Evolutionary conservation across 495 filamentous ascomycete genomes (phyloP).

Genomic region (Hyaloscypha finlandica): DNA sequence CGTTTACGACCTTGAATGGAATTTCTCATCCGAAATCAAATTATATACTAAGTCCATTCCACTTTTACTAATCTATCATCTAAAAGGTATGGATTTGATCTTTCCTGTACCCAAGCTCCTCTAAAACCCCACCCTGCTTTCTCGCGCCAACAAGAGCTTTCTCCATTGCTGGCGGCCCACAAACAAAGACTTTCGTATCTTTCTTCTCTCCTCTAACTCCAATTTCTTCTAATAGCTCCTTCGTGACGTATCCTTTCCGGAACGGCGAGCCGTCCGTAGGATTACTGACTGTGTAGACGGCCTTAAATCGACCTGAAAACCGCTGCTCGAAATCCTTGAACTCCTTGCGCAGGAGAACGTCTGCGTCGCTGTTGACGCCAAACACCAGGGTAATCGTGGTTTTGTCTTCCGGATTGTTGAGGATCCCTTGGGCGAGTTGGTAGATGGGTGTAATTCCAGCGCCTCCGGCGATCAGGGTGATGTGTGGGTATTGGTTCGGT

Average conservation of each 20-base stretch:
- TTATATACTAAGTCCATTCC: neutral
- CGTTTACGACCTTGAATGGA: neutral
- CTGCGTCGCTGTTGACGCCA: slow-evolving; percentile 58
- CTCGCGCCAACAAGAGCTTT: slow-evolving; percentile 48
- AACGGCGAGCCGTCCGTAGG: slow-evolving; percentile 44
- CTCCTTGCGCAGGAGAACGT: slow-evolving; percentile 50
- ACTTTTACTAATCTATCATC: neutral
- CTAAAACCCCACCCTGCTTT: slow-evolving; percentile 43
- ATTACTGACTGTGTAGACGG: slow-evolving; percentile 58
- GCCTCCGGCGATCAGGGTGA: slow-evolving; percentile 63
- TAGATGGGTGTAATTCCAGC: slow-evolving; percentile 67
- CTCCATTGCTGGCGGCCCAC: slow-evolving; percentile 53
- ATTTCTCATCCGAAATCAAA: neutral
- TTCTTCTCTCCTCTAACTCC: slow-evolving; percentile 31
- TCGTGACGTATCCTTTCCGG: slow-evolving; percentile 47
- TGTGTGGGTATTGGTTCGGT: slow-evolving; percentile 54
- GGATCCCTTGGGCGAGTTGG: slow-evolving; percentile 60
- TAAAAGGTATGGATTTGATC: slow-evolving; percentile 58
- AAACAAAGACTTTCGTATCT: slow-evolving; percentile 60
- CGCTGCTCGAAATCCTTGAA: slow-evolving; percentile 41
- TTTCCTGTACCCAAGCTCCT: slow-evolving; percentile 53
- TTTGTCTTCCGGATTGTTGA: slow-evolving; percentile 60
- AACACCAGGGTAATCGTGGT: slow-evolving; percentile 66
- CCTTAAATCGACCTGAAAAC: slow-evolving; percentile 58
- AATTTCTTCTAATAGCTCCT: slow-evolving; percentile 54